Evolutionary conservation across 2,329 filamentous ascomycete species (phyloP).

Genomic region (Pseudogymnoascus sp.): DNA sequence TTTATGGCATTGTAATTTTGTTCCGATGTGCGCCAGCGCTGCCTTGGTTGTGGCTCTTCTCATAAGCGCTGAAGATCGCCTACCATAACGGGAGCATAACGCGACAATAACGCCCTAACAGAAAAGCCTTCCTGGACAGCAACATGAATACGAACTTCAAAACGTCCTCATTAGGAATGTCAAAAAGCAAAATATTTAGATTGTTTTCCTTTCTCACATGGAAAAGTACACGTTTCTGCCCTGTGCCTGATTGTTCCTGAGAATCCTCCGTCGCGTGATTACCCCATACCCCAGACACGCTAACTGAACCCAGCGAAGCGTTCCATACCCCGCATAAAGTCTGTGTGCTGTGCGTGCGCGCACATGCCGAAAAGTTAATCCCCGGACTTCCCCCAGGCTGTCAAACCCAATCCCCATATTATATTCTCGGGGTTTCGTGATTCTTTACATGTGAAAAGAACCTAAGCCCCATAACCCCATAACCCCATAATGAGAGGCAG

Average conservation of each 20-base stretch:
- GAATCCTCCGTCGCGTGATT: background rate
- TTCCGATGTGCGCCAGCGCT: background rate
- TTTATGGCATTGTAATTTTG: background rate
- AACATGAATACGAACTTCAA: background rate
- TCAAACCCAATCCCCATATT: slow-evolving; percentile 1
- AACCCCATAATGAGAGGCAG: background rate
- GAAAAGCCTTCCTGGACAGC: background rate
- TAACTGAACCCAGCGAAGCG: background rate
- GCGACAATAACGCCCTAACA: background rate
- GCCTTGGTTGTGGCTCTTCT: background rate
- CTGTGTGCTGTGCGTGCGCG: background rate
- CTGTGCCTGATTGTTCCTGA: background rate
- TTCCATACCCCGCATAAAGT: background rate
- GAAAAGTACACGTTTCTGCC: background rate
- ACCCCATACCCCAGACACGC: background rate
- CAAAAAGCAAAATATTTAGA: background rate
- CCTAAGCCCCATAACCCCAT: too few species aligned
- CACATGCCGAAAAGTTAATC: slow-evolving; percentile 6
- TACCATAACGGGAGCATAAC: background rate
- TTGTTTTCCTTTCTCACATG: background rate
- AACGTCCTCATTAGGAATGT: background rate
- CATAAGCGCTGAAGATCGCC: background rate
- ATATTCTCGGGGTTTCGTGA: background rate
- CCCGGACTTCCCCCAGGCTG: background rate
- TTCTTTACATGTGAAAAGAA: background rate